Evolutionary conservation across 1,139 yeast genomes (phyloP).

Genomic region (Yamadazyma diddensiae): DNA sequence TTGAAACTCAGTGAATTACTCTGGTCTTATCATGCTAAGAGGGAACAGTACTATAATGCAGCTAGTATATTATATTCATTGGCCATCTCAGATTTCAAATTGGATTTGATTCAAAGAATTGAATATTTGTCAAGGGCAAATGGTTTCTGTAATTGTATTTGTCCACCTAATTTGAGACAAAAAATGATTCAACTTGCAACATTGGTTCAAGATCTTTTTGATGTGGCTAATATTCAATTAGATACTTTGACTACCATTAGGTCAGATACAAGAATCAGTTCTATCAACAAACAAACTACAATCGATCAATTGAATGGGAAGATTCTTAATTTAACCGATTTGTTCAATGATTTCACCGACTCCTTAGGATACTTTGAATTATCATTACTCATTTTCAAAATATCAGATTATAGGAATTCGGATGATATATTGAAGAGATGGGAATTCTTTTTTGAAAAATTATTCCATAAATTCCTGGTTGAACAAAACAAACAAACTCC

Average conservation of each 20-base stretch:
- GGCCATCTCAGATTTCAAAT: constrained; percentile 70
- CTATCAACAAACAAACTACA: constrained; percentile 46
- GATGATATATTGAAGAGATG: constrained; percentile 73
- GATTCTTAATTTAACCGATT: constrained; percentile 68
- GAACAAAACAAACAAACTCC: constrained; percentile 33
- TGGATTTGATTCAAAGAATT: constrained; percentile 70
- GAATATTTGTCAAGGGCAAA: constrained; percentile 90
- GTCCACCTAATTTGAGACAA: constrained; percentile 76
- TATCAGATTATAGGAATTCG: constrained; percentile 74
- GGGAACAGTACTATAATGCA: constrained; percentile 75
- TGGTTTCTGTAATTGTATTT: constrained; percentile 85
- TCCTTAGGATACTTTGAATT: constrained; percentile 86
- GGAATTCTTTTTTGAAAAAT: constrained; percentile 57
- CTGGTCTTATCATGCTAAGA: constrained; percentile 87
- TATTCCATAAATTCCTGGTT: constrained; percentile 33
- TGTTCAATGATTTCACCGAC: constrained; percentile 83
- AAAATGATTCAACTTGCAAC: constrained; percentile 69
- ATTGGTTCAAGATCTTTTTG: constrained; percentile 74
- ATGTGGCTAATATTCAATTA: constrained; percentile 85
- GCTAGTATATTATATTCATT: constrained; percentile 76
- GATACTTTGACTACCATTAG: constrained; percentile 64
- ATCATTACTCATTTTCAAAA: constrained; percentile 72
- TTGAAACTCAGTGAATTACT: constrained; percentile 75
- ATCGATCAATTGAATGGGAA: constrained; percentile 56
- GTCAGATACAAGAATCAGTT: constrained; percentile 56